Percentiles rank a stretch among this genome's conserved stretches.
Conservation (phyloP, 2,329 filamentous ascomycete species). For the Talaromyces sp. region DNA sequence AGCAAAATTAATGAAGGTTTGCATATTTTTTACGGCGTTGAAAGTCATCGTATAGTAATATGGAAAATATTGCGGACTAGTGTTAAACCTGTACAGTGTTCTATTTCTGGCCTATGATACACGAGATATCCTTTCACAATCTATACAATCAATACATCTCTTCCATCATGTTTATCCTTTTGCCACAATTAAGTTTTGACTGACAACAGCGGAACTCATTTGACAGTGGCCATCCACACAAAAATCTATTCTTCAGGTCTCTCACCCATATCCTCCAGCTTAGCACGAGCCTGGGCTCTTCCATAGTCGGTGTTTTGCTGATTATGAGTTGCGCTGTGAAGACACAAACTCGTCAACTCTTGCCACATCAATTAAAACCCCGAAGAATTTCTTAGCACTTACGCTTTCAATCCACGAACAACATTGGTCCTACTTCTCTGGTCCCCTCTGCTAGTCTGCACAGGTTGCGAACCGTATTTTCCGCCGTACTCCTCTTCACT, state of each 20-base stretch:
- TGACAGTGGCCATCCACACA: neutral
- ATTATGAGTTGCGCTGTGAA: constrained; percentile 17
- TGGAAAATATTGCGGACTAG: neutral
- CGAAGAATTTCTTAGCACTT: constrained; percentile 8
- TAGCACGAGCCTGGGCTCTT: constrained; percentile 5
- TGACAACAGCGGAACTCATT: neutral
- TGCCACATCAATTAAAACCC: neutral
- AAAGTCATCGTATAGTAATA: neutral
- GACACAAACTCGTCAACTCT: neutral
- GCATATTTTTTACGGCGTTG: neutral
- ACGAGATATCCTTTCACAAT: neutral
- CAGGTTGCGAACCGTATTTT: constrained; percentile 7
- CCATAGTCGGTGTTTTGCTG: constrained; percentile 10
- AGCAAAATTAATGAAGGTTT: neutral
- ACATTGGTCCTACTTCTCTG: constrained; percentile 15
- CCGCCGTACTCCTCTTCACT: neutral
- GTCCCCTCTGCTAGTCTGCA: constrained; percentile 10
- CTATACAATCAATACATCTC: neutral
- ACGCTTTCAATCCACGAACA: constrained; percentile 19
- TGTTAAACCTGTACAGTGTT: neutral
- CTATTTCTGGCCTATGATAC: neutral
- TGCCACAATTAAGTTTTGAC: neutral
- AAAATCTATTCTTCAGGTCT: constrained; percentile 7
- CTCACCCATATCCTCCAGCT: constrained; percentile 8
- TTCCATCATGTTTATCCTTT: neutral